Evolutionary conservation across 2,329 filamentous ascomycete species (phyloP).

Genomic region (Calonectria crousiana): DNA sequence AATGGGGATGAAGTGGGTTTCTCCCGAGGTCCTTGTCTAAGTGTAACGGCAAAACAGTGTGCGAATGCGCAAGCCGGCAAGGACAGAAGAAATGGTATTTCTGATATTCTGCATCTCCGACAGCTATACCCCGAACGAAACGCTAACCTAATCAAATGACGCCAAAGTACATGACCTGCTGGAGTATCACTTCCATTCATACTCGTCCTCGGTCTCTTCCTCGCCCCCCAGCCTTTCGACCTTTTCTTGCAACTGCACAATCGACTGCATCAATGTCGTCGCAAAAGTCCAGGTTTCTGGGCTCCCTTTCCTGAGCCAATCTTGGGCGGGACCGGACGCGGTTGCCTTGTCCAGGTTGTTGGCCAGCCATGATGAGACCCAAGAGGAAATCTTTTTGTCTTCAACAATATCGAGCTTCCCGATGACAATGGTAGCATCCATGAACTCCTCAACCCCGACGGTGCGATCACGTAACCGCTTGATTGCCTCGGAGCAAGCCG

Average conservation of each 20-base stretch:
- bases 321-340: neutral
- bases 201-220: neutral
- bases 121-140: neutral
- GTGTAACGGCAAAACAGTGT: no score
- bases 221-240: neutral
- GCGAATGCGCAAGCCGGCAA: neutral
- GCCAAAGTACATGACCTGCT: neutral
- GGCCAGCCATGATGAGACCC: neutral
- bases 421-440: neutral
- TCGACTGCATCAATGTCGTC: neutral
- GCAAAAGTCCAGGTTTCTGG: neutral
- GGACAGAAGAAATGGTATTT: neutral
- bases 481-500: neutral
- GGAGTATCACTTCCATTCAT: neutral
- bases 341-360: neutral
- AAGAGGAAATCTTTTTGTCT: neutral
- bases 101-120: neutral
- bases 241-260: neutral
- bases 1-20: neutral
- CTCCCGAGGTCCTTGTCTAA: neutral
- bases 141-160: neutral
- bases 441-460: neutral
- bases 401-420: neutral
- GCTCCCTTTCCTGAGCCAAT: neutral
- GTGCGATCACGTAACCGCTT: neutral